Base-by-base conservation (phyloP, 495 filamentous ascomycete genomes). In the Entonaema liquescens region DNA sequence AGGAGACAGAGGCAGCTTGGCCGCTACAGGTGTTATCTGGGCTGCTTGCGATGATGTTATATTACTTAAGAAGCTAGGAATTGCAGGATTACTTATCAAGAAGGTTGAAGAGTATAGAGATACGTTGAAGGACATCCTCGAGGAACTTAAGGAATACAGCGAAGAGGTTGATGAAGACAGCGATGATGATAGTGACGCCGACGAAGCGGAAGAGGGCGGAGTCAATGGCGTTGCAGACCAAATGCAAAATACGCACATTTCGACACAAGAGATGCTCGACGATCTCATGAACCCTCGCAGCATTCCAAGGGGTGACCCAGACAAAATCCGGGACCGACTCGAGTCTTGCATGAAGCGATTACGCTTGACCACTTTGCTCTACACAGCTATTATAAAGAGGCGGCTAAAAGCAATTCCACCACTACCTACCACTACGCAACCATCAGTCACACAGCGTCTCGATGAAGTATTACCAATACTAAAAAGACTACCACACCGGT, bases 111-210 rank as follows among this genome's bases (percentile, higher is more conserved):
- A 90, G 65, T 91, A 89, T 70, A 82, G 88, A 56, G 91, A 91
- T 68, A 85, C 92, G 11, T 77, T 97, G 13, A 85, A 90, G 65
- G 94, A 97, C 81, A 91, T 93, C 0, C 83, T 95, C 28, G 85
- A 89, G 69, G 94, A 97, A 79, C 79, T 97, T 67, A 92, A 92
- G 66, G 91, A 93, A 71, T 97, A 93, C 91, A 88, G 90, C 55
- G 89, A 90, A n/a, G 89, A 89, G 68, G 85, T 83, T 21, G 83
- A 82, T 2, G 79, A 78, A 0, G 83, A 85, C 3, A 81, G 84
- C 1, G 82, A 85, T 9, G 80, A 81, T 2, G 82, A 82, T 0
- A 79, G 77, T 19, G 79, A 78, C 0, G 79, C 70, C 21, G 73
- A 80, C 1, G 79, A 81, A 7, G 83, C 81, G 4, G 68, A 75